Conservation (phyloP, 306 rosid genomes). For the Cajanus cajan region DNA sequence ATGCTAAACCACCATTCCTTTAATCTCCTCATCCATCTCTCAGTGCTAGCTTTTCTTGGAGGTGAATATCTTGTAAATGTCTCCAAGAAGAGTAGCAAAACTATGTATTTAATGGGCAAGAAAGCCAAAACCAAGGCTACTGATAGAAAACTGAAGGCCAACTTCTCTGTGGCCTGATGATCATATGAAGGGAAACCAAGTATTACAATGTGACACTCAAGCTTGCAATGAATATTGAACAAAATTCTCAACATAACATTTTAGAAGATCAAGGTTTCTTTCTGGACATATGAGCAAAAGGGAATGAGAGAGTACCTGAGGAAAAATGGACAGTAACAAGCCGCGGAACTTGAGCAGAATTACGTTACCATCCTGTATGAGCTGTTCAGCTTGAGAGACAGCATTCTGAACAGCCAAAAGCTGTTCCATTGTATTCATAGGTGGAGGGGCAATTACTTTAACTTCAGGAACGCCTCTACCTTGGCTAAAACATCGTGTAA, state of each 20-base stretch:
- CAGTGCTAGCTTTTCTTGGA: conserved; percentile 73
- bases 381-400: conserved; percentile 70
- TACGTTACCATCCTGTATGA: conserved; percentile 74
- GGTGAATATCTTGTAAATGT: conserved; percentile 77
- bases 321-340: conserved; percentile 68
- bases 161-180: conserved; percentile 74
- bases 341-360: conserved; percentile 85
- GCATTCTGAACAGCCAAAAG: conserved; percentile 90
- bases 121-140: conserved; percentile 59
- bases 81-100: conserved; percentile 66
- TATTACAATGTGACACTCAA: conserved; percentile 6
- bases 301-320: conserved; percentile 69
- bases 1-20: conserved; percentile 99
- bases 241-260: background rate
- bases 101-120: conserved; percentile 54
- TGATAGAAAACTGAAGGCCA: conserved; percentile 56
- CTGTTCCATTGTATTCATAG: conserved; percentile 91
- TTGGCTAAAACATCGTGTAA: conserved; percentile 51
- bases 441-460: conserved; percentile 77
- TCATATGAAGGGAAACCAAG: conserved; percentile 16
- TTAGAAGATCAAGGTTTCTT: background rate
- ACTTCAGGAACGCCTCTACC: conserved; percentile 58
- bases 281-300: background rate
- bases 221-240: background rate
- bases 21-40: conserved; percentile 71